Percentiles rank a stretch among this genome's conserved stretches.
Evolutionary conservation across 2,329 filamentous ascomycete species (phyloP).

Genomic region (Phaeosphaeria sp.): DNA sequence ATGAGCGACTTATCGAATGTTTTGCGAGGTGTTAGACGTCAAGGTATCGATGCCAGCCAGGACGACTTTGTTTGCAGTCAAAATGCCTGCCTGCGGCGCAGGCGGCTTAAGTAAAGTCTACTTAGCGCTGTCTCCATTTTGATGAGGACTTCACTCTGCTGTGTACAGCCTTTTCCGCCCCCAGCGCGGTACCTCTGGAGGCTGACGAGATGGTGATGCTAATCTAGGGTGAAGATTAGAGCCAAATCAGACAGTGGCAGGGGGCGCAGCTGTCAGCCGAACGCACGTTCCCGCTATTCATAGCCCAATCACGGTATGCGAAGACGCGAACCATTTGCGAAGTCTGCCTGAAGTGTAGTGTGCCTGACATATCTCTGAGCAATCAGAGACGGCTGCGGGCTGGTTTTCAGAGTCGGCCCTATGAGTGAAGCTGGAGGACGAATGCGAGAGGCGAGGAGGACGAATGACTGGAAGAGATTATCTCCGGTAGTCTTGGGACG

Average conservation of each 20-base stretch:
- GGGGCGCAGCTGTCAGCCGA: slow-evolving; percentile 2
- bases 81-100: neutral
- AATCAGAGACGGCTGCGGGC: neutral
- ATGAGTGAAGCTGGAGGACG: neutral
- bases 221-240: slow-evolving; percentile 2
- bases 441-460: neutral
- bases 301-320: slow-evolving; percentile 2
- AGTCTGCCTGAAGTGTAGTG: neutral
- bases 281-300: slow-evolving; percentile 1
- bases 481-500: neutral
- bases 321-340: neutral
- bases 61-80: neutral
- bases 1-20: neutral
- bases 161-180: slow-evolving; percentile 1
- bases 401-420: neutral
- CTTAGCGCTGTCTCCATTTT: neutral
- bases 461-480: neutral
- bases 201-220: slow-evolving; percentile 2
- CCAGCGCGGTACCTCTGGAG: neutral
- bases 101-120: neutral
- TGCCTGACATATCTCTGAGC: neutral
- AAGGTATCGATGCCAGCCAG: neutral
- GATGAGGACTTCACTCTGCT: neutral
- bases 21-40: neutral
- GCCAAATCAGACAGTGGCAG: slow-evolving; percentile 5